These are phyloP conservation scores for Spathaspora jeffriesii DNA, from an alignment of 1,139 yeast genomes.

Conservation along the genomic window DNA sequence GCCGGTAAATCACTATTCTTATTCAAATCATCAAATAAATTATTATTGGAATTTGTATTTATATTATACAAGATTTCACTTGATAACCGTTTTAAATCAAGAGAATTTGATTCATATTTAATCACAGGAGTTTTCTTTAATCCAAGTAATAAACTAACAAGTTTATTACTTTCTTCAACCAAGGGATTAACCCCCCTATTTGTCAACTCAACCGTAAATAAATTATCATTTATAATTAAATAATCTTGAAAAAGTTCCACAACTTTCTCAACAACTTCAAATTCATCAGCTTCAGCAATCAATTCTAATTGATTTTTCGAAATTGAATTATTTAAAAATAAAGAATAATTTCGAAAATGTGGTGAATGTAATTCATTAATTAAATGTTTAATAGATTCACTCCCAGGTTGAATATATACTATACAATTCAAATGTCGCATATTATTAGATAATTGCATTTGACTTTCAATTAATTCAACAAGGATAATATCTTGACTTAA, in stretches of 20 bases:
- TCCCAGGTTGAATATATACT: conserved; percentile 75
- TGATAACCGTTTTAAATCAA: conserved; percentile 65
- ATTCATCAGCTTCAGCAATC: conserved; percentile 87
- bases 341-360: conserved; percentile 72
- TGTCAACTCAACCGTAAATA: conserved; percentile 38
- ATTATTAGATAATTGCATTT: conserved; percentile 55
- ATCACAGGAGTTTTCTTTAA: conserved; percentile 77
- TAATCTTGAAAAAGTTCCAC: conserved; percentile 87
- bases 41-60: conserved; percentile 54
- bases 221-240: conserved; percentile 66
- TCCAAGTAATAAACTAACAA: conserved; percentile 70
- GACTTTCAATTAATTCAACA: conserved; percentile 69
- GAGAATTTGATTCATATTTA: conserved; percentile 70
- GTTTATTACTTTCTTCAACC: conserved; percentile 52
- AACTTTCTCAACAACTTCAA: conserved; percentile 74
- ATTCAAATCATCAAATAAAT: conserved; percentile 69
- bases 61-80: conserved; percentile 65
- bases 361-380: conserved; percentile 73
- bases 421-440: conserved; percentile 86
- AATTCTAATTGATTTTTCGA: conserved; percentile 78
- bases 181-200: conserved; percentile 18
- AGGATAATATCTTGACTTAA: conserved; percentile 80
- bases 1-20: conserved; percentile 66
- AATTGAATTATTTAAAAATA: conserved; percentile 76
- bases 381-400: conserved; percentile 59